Conservation (phyloP, 169 alveolate species). For the Neospora caninum region DNA sequence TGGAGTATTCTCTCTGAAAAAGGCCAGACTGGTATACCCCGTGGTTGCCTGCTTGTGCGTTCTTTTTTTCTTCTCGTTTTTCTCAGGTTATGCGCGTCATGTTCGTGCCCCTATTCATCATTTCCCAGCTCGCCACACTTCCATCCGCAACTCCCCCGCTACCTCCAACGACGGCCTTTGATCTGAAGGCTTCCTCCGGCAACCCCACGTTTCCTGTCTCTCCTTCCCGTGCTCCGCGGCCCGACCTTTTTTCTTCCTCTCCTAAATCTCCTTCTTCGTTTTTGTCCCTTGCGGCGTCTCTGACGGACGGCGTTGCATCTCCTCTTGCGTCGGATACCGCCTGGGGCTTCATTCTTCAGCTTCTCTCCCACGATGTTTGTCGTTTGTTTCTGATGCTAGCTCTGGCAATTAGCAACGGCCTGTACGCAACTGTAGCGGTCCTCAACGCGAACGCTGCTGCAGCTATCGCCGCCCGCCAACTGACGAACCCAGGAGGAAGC, state of each 20-base stretch:
- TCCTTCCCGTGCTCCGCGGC: neutral
- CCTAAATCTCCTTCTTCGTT: neutral
- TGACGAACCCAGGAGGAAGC: neutral
- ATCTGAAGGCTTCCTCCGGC: neutral
- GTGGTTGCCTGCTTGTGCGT: too few relatives aligned
- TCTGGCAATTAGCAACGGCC: conserved; percentile 4
- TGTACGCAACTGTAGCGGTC: neutral
- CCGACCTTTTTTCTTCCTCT: neutral
- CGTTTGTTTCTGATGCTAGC: neutral
- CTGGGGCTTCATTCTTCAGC: neutral
- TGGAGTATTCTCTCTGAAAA: too few relatives aligned
- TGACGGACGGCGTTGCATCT: neutral
- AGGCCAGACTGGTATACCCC: too few relatives aligned
- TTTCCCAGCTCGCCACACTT: neutral
- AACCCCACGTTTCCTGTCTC: neutral
- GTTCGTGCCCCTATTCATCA: neutral
- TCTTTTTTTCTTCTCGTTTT: neutral
- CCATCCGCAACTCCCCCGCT: neutral
- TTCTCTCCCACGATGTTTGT: neutral
- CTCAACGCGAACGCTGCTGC: conserved; percentile 25
- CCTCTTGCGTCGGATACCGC: neutral
- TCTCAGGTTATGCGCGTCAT: neutral
- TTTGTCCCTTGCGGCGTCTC: neutral
- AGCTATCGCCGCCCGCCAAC: neutral
- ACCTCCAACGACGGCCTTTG: neutral